Conservation (phyloP, 371 early-diverging fungal genomes). For the Apophysomyces trapeziformis region DNA sequence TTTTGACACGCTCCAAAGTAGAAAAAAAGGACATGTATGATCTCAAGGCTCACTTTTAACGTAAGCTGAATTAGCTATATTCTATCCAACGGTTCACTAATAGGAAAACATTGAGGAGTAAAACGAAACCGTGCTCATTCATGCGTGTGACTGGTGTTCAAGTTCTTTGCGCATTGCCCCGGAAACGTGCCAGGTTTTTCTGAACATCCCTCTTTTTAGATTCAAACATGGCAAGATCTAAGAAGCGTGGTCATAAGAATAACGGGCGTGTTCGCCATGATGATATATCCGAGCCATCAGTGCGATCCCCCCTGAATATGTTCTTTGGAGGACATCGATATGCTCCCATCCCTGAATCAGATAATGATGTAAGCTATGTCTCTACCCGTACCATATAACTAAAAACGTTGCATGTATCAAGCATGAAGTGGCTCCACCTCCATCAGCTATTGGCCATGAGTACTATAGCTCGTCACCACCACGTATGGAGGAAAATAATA, state of each 20-base stretch:
- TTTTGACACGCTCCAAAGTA: no score
- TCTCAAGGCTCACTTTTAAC: no score
- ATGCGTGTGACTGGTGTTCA: constrained; percentile 12
- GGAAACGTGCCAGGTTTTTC: neutral
- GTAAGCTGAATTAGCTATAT: no score
- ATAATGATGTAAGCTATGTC: neutral
- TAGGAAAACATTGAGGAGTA: neutral
- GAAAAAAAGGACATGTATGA: no score
- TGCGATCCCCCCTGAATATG: constrained; percentile 9
- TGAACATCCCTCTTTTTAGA: neutral
- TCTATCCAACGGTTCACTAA: no score
- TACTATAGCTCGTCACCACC: constrained; percentile 18
- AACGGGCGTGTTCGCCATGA: constrained; percentile 2
- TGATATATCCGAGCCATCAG: neutral
- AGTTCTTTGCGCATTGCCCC: neutral
- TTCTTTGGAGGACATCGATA: constrained; percentile 11
- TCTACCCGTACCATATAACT: neutral
- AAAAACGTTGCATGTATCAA: neutral
- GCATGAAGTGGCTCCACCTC: neutral
- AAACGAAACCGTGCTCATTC: neutral
- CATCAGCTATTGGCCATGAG: neutral
- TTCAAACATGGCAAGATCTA: constrained; percentile 10
- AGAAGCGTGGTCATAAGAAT: constrained; percentile 6
- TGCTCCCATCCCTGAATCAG: constrained; percentile 5
- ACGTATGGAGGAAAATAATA: constrained; percentile 13